Evolutionary conservation across 164 flowering plant genomes (phyloP).

Genomic region (Stephania japonica): DNA sequence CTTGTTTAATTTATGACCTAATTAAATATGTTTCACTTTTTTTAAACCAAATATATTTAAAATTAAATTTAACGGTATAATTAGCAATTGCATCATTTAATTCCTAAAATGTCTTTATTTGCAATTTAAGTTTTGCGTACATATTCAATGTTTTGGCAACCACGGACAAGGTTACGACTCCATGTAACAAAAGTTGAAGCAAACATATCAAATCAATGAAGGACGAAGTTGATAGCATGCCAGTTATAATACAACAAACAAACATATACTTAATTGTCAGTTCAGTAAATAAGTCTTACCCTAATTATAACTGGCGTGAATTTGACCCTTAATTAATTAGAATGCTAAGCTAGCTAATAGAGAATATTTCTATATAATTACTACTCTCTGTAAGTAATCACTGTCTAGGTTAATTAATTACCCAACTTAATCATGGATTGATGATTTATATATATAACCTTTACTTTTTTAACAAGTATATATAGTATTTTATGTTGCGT

Average conservation of each 20-base stretch:
- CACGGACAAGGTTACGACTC: not conserved
- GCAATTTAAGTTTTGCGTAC: not conserved
- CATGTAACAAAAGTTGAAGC: not conserved
- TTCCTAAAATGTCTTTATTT: not conserved
- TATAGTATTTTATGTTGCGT: not conserved
- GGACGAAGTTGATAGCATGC: not conserved
- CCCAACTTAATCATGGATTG: not conserved
- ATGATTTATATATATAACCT: too few relatives aligned
- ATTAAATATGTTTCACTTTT: too few relatives aligned
- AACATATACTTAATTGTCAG: too few relatives aligned
- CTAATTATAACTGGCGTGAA: not conserved
- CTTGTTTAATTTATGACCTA: too few relatives aligned
- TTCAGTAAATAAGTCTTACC: not conserved
- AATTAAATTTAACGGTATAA: too few relatives aligned
- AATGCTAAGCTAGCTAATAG: too few relatives aligned
- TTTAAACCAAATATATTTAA: too few relatives aligned
- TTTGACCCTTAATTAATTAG: not conserved
- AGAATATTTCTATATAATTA: too few relatives aligned
- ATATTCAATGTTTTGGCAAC: not conserved
- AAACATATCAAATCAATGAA: not conserved
- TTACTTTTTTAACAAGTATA: too few relatives aligned
- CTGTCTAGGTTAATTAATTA: not conserved
- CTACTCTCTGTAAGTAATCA: not conserved
- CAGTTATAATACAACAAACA: not conserved
- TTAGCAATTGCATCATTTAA: too few relatives aligned